A percentile compares a stretch with the other conserved stretches of the same genome.
These are phyloP conservation scores for Prunus yedoensis DNA, from an alignment of 331 rosid genomes.

Conservation along the genomic window DNA sequence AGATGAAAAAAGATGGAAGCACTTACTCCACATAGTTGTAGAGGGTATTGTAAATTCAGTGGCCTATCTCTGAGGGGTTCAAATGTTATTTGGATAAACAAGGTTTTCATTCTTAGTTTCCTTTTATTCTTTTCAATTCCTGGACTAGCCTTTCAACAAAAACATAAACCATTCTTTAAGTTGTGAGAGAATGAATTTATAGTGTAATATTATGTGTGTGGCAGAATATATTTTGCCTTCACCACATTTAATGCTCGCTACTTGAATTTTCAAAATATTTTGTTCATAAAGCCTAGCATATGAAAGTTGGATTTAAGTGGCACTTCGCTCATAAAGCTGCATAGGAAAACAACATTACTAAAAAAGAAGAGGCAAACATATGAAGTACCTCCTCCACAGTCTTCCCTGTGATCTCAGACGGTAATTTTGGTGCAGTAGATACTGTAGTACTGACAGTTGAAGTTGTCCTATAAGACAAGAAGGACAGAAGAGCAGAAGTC, in stretches of 20 bases:
- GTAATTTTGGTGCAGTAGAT: constrained; percentile 64
- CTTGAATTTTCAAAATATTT: neutral
- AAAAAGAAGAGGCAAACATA: neutral
- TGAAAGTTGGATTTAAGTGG: neutral
- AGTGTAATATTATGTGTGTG: neutral
- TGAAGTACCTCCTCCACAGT: constrained; percentile 87
- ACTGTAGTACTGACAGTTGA: constrained; percentile 53
- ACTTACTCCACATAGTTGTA: too few species aligned
- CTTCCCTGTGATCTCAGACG: constrained; percentile 93
- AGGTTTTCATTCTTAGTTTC: neutral
- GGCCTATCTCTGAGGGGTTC: neutral
- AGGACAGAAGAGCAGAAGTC: constrained; percentile 23
- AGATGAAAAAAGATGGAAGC: neutral
- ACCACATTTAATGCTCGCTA: neutral
- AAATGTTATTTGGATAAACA: neutral
- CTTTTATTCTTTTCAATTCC: neutral
- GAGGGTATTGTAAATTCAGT: neutral
- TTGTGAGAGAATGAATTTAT: neutral
- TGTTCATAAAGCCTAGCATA: neutral
- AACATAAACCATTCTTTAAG: neutral
- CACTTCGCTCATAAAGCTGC: neutral
- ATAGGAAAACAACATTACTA: neutral
- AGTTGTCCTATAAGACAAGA: constrained; percentile 54
- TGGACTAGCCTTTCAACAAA: constrained; percentile 6
- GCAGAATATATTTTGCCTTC: neutral